phyloP scores from a whole-genome alignment of 176 grass and related monocot species.

The Paspalum vaginatum region DNA sequence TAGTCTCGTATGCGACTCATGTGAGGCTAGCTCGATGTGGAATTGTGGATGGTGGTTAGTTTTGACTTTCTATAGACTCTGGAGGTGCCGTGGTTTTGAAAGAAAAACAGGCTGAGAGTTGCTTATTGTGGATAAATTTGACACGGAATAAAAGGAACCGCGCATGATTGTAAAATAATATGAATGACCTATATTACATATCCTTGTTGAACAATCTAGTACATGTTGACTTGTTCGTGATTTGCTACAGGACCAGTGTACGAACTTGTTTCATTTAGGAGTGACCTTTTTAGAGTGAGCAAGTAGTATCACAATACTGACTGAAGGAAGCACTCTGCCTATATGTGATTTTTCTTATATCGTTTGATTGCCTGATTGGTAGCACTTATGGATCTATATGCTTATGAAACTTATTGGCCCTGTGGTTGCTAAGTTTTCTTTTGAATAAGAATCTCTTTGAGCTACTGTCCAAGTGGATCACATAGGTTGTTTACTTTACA shows the following conservation, averaged over 20 bases:
- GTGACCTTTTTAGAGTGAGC: background rate
- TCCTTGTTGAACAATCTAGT: too few species aligned
- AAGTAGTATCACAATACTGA: background rate
- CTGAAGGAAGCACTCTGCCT: background rate
- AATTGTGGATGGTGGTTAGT: conserved; percentile 25
- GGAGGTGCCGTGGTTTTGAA: conserved; percentile 13
- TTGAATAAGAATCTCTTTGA: background rate
- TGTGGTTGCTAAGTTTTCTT: background rate
- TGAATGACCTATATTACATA: background rate
- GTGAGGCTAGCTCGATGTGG: background rate
- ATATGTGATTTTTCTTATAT: background rate
- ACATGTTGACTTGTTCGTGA: too few species aligned
- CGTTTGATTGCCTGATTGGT: background rate
- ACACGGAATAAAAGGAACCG: conserved; percentile 1
- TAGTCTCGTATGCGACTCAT: conserved; percentile 7
- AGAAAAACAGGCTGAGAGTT: conserved; percentile 11
- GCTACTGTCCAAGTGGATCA: background rate
- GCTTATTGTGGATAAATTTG: conserved; percentile 26
- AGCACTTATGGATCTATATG: background rate
- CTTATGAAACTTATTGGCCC: background rate
- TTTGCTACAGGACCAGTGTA: background rate
- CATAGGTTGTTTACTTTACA: background rate
- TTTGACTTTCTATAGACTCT: conserved; percentile 39
- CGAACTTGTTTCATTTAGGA: background rate
- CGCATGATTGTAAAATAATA: conserved; percentile 5